Evolutionary conservation across 306 rosid species (phyloP).

Genomic region (Parietaria judaica): DNA sequence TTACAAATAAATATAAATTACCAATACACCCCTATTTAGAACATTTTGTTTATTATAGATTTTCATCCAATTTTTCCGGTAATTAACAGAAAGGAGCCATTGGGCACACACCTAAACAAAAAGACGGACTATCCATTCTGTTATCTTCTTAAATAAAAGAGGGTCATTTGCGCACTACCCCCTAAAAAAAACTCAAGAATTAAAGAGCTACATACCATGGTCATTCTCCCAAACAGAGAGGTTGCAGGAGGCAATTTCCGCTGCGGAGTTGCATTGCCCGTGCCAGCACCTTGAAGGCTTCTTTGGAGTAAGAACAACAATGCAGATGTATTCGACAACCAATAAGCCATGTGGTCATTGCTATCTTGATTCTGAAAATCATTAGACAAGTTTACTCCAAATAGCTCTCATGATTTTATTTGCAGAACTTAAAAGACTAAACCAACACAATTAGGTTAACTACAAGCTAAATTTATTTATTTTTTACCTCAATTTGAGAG

Average conservation of each 20-base stretch:
- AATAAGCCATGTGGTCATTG: conserved; percentile 91
- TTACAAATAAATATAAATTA: too few species aligned
- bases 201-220: conserved; percentile 54
- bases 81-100: too few species aligned
- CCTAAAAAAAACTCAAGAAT: background rate
- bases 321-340: conserved; percentile 91
- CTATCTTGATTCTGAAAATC: conserved; percentile 81
- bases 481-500: conserved; percentile 83
- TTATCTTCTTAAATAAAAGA: too few species aligned
- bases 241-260: conserved; percentile 78
- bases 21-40: too few species aligned
- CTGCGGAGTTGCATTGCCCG: conserved; percentile 51
- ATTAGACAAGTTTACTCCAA: conserved; percentile 3
- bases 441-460: too few species aligned
- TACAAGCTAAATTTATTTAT: background rate
- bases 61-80: too few species aligned
- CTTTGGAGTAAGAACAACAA: conserved; percentile 81
- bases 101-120: too few species aligned
- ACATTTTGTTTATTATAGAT: too few species aligned
- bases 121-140: too few species aligned
- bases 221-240: conserved; percentile 95
- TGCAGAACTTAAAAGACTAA: too few species aligned
- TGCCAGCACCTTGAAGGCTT: conserved; percentile 69
- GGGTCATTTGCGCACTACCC: too few species aligned
- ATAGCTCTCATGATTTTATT: background rate